Conservation (phyloP, 495 filamentous ascomycete species). For the Penicillium desertorum region DNA sequence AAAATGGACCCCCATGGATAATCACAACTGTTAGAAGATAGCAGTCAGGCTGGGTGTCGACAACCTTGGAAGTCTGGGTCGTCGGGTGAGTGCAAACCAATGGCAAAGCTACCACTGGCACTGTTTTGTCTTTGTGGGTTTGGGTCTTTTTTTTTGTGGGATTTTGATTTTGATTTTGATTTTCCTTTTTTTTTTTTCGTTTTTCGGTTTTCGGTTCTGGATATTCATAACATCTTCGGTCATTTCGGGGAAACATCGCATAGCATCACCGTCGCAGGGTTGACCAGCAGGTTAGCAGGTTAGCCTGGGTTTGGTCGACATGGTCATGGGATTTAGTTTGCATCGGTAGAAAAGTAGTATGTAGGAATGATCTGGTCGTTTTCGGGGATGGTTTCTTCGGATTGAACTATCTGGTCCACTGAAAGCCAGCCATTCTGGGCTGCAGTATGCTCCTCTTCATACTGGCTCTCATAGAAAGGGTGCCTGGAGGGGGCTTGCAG, state of each 20-base stretch:
- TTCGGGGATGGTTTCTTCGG: conserved; percentile 39
- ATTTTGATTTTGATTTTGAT: too few species aligned
- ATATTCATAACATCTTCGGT: conserved; percentile 2
- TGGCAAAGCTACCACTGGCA: conserved; percentile 8
- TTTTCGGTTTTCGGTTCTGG: background rate
- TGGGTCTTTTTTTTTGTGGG: too few species aligned
- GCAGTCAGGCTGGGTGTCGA: conserved; percentile 1
- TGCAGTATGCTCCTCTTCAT: conserved; percentile 12
- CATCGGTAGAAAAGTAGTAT: conserved; percentile 35
- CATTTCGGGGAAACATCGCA: background rate
- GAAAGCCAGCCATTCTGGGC: conserved; percentile 14
- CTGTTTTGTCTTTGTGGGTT: too few species aligned
- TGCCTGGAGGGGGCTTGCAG: conserved; percentile 32
- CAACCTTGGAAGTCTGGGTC: background rate
- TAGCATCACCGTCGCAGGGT: background rate
- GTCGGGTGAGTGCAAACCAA: conserved; percentile 10
- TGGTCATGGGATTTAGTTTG: conserved; percentile 16
- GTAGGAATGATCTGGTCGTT: conserved; percentile 33
- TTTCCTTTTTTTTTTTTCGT: too few species aligned
- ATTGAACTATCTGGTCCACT: conserved; percentile 20
- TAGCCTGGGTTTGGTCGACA: background rate
- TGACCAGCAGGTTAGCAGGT: background rate
- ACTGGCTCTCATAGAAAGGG: conserved; percentile 19
- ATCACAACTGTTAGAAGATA: conserved; percentile 4
- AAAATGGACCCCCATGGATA: background rate